These are phyloP conservation scores for Penicillium herquei DNA, from an alignment of 495 filamentous ascomycete genomes.

Conservation along the genomic window DNA sequence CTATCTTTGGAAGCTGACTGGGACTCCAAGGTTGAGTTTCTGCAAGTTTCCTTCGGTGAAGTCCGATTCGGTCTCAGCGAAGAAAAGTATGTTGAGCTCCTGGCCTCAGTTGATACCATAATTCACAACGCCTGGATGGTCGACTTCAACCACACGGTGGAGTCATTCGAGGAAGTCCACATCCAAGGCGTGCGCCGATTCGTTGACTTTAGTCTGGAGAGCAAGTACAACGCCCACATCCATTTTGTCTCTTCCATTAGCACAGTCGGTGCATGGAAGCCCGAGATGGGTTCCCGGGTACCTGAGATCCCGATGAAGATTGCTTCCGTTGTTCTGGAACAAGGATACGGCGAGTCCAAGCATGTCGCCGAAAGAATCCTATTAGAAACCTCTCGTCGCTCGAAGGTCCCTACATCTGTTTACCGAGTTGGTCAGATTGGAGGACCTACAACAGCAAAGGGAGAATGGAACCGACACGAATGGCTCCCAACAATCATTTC, in stretches of 20 bases:
- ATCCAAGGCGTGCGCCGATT: constrained; percentile 53
- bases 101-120: constrained; percentile 45
- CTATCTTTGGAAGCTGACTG: constrained; percentile 11
- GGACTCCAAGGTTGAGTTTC: constrained; percentile 39
- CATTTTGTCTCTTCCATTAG: constrained; percentile 59
- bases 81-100: constrained; percentile 39
- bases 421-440: constrained; percentile 60
- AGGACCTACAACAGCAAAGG: constrained; percentile 38
- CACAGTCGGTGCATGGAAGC: constrained; percentile 35
- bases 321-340: constrained; percentile 26
- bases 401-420: constrained; percentile 43
- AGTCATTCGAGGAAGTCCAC: constrained; percentile 55
- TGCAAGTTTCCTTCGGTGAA: constrained; percentile 47
- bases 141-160: constrained; percentile 58
- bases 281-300: constrained; percentile 30
- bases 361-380: constrained; percentile 53
- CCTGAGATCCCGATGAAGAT: constrained; percentile 51
- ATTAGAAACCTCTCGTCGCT: constrained; percentile 37
- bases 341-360: constrained; percentile 60
- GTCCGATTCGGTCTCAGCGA: constrained; percentile 46
- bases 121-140: constrained; percentile 68
- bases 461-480: constrained; percentile 38
- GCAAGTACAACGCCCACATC: constrained; percentile 44
- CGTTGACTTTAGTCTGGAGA: constrained; percentile 49
- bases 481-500: constrained; percentile 39